Evolutionary conservation across 768 basidiomycete genomes (phyloP).

Genomic region (Lactarius akahatsu): DNA sequence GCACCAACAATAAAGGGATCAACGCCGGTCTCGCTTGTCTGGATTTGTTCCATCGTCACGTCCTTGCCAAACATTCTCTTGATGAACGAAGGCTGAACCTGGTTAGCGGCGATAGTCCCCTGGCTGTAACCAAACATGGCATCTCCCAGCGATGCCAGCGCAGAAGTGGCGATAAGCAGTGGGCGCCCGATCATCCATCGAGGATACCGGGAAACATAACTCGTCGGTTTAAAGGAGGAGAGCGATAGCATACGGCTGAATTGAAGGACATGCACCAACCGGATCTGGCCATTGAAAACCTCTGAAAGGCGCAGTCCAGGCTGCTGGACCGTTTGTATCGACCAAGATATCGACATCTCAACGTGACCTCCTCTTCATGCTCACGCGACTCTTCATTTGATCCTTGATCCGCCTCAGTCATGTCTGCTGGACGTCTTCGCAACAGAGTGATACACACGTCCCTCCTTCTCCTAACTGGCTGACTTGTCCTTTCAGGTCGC

Average conservation of each 20-base stretch:
- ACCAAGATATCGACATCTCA: not conserved
- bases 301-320: not conserved
- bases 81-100: constrained; percentile 54
- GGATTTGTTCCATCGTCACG: constrained; percentile 47
- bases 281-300: not conserved
- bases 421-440: constrained; percentile 55
- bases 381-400: not conserved
- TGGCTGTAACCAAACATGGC: constrained; percentile 58
- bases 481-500: constrained; percentile 50
- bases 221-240: constrained; percentile 37
- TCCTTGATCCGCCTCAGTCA: not conserved
- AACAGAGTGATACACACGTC: constrained; percentile 50
- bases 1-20: constrained; percentile 49
- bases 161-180: constrained; percentile 51
- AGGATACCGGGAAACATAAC: constrained; percentile 49
- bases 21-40: constrained; percentile 45
- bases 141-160: constrained; percentile 54
- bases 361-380: not conserved
- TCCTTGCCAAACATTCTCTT: constrained; percentile 46
- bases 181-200: constrained; percentile 52
- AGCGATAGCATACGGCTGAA: constrained; percentile 18
- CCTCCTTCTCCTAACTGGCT: not conserved
- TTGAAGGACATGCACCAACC: not conserved
- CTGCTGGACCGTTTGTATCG: not conserved
- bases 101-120: constrained; percentile 51